Evolutionary conservation across 2,329 filamentous ascomycete genomes (phyloP).

Genomic region (Teratosphaeria epicoccoides): DNA sequence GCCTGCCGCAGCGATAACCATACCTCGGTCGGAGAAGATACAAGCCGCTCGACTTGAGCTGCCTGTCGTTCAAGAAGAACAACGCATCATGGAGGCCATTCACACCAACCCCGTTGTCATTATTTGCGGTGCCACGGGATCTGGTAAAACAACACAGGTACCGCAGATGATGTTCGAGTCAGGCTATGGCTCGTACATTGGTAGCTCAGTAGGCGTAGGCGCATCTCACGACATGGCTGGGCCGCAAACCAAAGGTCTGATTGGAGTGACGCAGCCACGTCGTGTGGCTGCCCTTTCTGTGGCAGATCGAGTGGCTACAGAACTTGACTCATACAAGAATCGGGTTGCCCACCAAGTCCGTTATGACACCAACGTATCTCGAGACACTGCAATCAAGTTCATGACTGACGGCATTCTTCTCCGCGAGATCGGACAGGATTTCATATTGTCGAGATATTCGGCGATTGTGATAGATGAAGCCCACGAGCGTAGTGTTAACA

Average conservation of each 20-base stretch:
- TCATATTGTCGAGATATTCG: slow-evolving; percentile 80
- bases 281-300: slow-evolving; percentile 95
- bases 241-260: slow-evolving; percentile 51
- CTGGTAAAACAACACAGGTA: slow-evolving; percentile 93
- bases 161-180: slow-evolving; percentile 94
- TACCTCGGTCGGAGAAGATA: slow-evolving; percentile 60
- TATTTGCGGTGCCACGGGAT: slow-evolving; percentile 89
- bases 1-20: slow-evolving; percentile 65
- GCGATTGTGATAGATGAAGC: slow-evolving; percentile 93
- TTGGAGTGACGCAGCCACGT: slow-evolving; percentile 88
- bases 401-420: slow-evolving; percentile 97
- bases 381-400: slow-evolving; percentile 87
- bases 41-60: slow-evolving; percentile 69
- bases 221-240: not conserved
- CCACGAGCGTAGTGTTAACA: slow-evolving; percentile 94
- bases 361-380: slow-evolving; percentile 73
- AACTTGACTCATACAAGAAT: slow-evolving; percentile 62
- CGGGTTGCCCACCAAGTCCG: slow-evolving; percentile 84
- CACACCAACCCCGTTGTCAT: slow-evolving; percentile 84
- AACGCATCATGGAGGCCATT: slow-evolving; percentile 95
- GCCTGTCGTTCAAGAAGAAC: slow-evolving; percentile 88
- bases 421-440: slow-evolving; percentile 81
- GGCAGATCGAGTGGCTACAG: slow-evolving; percentile 80
- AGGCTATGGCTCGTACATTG: slow-evolving; percentile 70
- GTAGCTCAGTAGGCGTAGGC: slow-evolving; percentile 24